Conservation (phyloP, 768 basidiomycete genomes). For the Naganishia kalamii region DNA sequence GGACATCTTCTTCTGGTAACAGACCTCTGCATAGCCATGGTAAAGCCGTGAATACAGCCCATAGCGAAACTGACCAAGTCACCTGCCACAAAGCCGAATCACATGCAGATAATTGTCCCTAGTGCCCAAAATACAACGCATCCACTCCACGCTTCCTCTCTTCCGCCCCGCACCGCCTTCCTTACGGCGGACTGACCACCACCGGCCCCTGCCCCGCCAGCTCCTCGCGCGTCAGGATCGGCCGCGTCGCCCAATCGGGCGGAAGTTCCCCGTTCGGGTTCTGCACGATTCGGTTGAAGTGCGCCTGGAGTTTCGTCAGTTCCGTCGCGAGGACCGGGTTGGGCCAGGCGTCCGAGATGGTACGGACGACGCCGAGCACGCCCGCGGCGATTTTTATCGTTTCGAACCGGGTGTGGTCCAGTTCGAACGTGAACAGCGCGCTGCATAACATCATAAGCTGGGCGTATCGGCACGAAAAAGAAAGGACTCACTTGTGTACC, state of each 20-base stretch:
- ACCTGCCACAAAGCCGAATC: no score
- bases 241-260: slow-evolving; percentile 4
- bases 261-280: not conserved
- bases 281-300: not conserved
- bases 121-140: no score
- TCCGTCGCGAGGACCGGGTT: not conserved
- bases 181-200: not conserved
- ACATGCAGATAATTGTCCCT: no score
- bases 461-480: not conserved
- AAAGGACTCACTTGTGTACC: slow-evolving; percentile 19
- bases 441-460: not conserved
- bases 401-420: slow-evolving; percentile 10
- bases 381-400: slow-evolving; percentile 15
- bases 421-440: slow-evolving; percentile 6
- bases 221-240: slow-evolving; percentile 14
- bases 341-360: slow-evolving; percentile 17
- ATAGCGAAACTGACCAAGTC: no score
- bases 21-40: not conserved
- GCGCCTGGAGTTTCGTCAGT: not conserved
- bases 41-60: no score
- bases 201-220: not conserved
- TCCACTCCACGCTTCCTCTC: no score
- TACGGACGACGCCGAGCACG: not conserved
- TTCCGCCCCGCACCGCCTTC: not conserved
- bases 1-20: no score